Percentiles rank a stretch among this genome's conserved stretches.
Conservation (phyloP, 108 stramenopile genomes). For the Schizochytrium sp. region DNA sequence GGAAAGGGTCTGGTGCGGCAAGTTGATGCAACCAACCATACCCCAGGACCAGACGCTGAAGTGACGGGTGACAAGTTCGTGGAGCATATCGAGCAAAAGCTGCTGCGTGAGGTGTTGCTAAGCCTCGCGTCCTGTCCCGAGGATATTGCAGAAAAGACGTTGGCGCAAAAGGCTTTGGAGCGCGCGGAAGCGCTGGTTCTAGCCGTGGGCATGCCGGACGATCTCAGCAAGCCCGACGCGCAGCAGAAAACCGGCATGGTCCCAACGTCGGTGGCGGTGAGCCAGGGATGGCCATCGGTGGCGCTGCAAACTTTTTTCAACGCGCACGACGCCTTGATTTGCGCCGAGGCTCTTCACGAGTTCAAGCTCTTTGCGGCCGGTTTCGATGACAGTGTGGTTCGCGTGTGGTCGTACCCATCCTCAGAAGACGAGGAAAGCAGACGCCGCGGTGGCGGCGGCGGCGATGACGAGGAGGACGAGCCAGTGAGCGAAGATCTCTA, state of each 20-base stretch:
- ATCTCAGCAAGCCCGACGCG: neutral
- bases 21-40: neutral
- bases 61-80: neutral
- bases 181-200: neutral
- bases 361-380: conserved; percentile 38
- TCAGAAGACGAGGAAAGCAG: neutral
- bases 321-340: conserved; percentile 27
- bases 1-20: neutral
- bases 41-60: neutral
- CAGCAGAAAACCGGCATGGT: neutral
- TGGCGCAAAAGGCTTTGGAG: neutral
- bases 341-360: conserved; percentile 25
- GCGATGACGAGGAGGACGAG: neutral
- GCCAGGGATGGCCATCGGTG: neutral
- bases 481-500: conserved; percentile 25
- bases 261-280: neutral
- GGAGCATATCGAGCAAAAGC: neutral
- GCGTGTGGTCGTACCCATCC: conserved; percentile 33
- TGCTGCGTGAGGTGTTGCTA: neutral
- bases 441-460: neutral
- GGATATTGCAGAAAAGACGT: neutral
- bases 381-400: conserved; percentile 38
- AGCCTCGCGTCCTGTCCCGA: neutral
- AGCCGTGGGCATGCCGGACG: neutral
- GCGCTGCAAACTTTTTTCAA: conserved; percentile 32